phyloP scores from a whole-genome alignment of 2,329 filamentous ascomycete species.

The Beauveria asiatica region DNA sequence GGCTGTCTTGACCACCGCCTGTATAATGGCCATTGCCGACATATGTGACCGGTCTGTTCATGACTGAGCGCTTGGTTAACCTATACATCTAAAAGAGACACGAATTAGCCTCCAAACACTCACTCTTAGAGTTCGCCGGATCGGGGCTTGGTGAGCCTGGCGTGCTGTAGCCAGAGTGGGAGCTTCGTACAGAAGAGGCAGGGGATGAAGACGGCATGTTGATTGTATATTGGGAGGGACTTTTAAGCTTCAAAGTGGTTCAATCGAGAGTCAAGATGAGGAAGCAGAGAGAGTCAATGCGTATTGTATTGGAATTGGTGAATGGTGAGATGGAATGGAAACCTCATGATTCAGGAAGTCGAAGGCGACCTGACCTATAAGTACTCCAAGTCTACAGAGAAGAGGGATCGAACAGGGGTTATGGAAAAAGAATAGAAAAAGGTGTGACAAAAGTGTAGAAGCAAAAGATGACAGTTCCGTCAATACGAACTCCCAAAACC shows the following conservation, averaged over 20 bases:
- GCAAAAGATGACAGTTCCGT: neutral
- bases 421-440: neutral
- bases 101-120: too few species aligned
- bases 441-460: neutral
- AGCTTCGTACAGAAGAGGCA: neutral
- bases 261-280: neutral
- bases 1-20: neutral
- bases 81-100: neutral
- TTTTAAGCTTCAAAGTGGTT: too few species aligned
- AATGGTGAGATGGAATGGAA: neutral
- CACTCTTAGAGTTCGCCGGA: neutral
- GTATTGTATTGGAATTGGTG: neutral
- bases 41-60: neutral
- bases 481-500: neutral
- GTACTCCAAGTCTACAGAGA: neutral
- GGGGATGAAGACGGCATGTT: neutral
- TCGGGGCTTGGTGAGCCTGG: neutral
- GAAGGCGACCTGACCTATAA: neutral
- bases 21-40: neutral
- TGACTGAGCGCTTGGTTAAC: neutral
- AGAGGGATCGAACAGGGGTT: neutral
- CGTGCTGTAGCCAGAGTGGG: neutral
- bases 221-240: neutral
- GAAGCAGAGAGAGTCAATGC: neutral
- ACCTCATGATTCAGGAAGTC: neutral